phyloP scores from a whole-genome alignment of 2,329 filamentous ascomycete species.

The Claviceps sp. region DNA sequence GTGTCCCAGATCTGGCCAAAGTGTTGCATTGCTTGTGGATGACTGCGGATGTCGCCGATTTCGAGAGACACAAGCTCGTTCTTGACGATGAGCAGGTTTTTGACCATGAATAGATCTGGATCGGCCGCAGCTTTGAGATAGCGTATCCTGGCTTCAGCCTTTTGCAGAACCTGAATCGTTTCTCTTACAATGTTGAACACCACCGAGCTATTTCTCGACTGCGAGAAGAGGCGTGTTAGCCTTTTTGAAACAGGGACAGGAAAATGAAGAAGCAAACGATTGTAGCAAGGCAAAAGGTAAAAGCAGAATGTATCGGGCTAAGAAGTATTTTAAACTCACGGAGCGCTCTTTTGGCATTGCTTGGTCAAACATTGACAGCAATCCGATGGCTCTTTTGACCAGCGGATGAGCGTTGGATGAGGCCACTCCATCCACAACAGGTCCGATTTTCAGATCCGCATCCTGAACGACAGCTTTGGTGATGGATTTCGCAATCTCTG shows the following conservation, averaged over 20 bases:
- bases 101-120: slow-evolving; percentile 82
- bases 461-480: slow-evolving; percentile 33
- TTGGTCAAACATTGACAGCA: slow-evolving; percentile 49
- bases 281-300: no score
- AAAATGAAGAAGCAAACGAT: background rate
- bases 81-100: slow-evolving; percentile 87
- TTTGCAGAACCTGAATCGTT: slow-evolving; percentile 70
- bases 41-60: slow-evolving; percentile 56
- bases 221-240: background rate
- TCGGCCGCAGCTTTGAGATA: slow-evolving; percentile 49
- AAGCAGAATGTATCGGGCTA: no score
- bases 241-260: background rate
- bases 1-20: slow-evolving; percentile 54
- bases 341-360: slow-evolving; percentile 51
- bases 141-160: slow-evolving; percentile 59
- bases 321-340: slow-evolving; percentile 25
- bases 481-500: slow-evolving; percentile 41
- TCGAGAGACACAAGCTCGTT: slow-evolving; percentile 94
- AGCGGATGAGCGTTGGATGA: slow-evolving; percentile 46
- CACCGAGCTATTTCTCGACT: slow-evolving; percentile 37
- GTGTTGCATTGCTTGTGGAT: slow-evolving; percentile 38
- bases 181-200: slow-evolving; percentile 70
- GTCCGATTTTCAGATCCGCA: slow-evolving; percentile 36
- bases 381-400: slow-evolving; percentile 43
- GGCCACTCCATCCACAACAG: slow-evolving; percentile 32